A percentile compares a stretch with the other conserved stretches of the same genome.
Conservation (phyloP, 768 basidiomycete genomes). For the Rhizopogon vinicolor region DNA sequence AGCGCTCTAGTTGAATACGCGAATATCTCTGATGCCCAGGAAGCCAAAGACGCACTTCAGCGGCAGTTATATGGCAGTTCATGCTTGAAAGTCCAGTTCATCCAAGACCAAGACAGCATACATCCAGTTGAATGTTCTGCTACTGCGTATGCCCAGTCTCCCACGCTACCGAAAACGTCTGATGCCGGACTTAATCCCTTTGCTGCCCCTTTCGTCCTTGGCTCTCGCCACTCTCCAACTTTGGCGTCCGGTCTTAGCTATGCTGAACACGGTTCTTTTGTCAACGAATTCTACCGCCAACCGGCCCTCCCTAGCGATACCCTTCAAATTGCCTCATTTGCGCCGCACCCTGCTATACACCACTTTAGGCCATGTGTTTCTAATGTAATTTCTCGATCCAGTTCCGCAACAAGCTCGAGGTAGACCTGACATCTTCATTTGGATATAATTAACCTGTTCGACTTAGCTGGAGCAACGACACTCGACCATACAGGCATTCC, state of each 20-base stretch:
- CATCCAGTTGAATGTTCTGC: constrained; percentile 3
- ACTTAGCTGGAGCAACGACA: constrained; percentile 26
- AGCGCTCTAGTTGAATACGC: constrained; percentile 65
- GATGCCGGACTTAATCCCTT: constrained; percentile 28
- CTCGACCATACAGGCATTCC: constrained; percentile 13
- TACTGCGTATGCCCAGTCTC: constrained; percentile 3
- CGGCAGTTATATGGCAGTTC: constrained; percentile 58
- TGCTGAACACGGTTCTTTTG: constrained; percentile 2
- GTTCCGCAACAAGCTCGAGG: constrained; percentile 29
- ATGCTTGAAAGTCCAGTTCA: constrained; percentile 33
- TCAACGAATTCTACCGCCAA: constrained; percentile 2
- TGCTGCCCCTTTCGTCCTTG: constrained; percentile 24
- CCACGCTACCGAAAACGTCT: constrained; percentile 6
- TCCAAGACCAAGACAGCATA: constrained; percentile 24
- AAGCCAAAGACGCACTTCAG: constrained; percentile 58
- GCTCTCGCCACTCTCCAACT: constrained; percentile 5
- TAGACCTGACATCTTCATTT: constrained; percentile 10
- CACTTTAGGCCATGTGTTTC: constrained; percentile 11
- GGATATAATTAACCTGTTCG: neutral
- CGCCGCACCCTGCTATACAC: constrained; percentile 18
- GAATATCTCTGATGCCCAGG: constrained; percentile 48
- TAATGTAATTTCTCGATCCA: constrained; percentile 27
- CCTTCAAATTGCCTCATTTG: constrained; percentile 9
- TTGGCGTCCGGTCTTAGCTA: neutral
- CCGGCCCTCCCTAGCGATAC: constrained; percentile 16